Evolutionary conservation across 306 rosid species (phyloP), one percentile per base, ranked within the genome.

Genomic region (Cucumis melo): DNA sequence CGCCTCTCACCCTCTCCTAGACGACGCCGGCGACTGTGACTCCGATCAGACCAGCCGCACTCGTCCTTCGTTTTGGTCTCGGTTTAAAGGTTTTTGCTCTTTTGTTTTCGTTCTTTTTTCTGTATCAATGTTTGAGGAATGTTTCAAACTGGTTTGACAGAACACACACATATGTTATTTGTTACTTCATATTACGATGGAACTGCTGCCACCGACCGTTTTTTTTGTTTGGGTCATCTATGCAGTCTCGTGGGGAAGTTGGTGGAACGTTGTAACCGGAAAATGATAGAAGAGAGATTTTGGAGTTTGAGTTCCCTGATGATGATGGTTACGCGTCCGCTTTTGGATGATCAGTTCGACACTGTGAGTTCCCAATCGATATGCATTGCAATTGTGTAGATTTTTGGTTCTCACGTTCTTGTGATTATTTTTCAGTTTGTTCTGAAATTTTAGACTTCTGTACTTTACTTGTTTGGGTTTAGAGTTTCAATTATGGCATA

Each of bases 271-370:
- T 83, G 0, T 82, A 92, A 80, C 82, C 97, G 4, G 92, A 90
- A n/a, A 58, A 84, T 15, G 66, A 84, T 41, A 86, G 97, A 80
- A 90, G 34, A 80, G 91, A 94, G 84, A 90, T 92, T 87, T 77
- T 94, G 74, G 97, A 86, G 46, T 86, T 94, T 17, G 97, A 97
- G 61, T 89, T 89, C 82, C 99, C 99, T n/a, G n/a, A n/a, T 0
- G 96, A 92, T 48, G 99, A 94, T 67, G 96, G 99, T 57, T 94
- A 92, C 73, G 90, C 86, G 81, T 38, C 91, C 92, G 23, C 82
- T 86, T 73, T 83, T 94, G 84, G 99, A 92, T 78, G 97, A 87
- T 23, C 93, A 90, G 78, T 94, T 92, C 81, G 97, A 94, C 84
- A 50, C 89, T 34, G 97, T 91, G 77, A 87, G 97, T 86, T 80